Evolutionary conservation across 208 protist genomes (phyloP).

Genomic region (Angomonas ambiguus): DNA sequence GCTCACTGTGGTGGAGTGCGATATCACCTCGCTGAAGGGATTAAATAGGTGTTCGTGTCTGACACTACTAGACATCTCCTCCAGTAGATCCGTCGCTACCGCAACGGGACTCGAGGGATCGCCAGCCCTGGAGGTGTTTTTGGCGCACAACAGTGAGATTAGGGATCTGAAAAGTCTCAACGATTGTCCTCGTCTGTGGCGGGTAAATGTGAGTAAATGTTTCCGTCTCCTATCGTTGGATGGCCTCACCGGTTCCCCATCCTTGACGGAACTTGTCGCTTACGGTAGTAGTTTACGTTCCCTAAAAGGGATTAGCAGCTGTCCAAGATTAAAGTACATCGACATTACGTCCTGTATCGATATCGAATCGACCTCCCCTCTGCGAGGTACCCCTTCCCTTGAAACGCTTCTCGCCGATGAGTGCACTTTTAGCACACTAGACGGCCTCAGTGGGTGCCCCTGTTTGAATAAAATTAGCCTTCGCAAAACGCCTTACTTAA

Average conservation of each 20-base stretch:
- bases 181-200: neutral
- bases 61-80: neutral
- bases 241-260: neutral
- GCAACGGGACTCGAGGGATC: neutral
- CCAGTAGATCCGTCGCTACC: neutral
- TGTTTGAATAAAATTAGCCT: neutral
- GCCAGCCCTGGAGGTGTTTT: neutral
- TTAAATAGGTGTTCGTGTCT: neutral
- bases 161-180: neutral
- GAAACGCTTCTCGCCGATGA: neutral
- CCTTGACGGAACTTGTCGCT: neutral
- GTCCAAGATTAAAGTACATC: neutral
- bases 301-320: neutral
- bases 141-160: neutral
- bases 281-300: neutral
- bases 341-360: neutral
- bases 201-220: neutral
- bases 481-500: neutral
- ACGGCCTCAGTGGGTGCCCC: neutral
- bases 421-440: neutral
- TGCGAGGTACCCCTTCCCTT: neutral
- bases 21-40: neutral
- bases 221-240: neutral
- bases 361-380: neutral
- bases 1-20: neutral